Evolutionary conservation across 179 eudicot genomes (phyloP).

Genomic region (Nepenthes alata): DNA sequence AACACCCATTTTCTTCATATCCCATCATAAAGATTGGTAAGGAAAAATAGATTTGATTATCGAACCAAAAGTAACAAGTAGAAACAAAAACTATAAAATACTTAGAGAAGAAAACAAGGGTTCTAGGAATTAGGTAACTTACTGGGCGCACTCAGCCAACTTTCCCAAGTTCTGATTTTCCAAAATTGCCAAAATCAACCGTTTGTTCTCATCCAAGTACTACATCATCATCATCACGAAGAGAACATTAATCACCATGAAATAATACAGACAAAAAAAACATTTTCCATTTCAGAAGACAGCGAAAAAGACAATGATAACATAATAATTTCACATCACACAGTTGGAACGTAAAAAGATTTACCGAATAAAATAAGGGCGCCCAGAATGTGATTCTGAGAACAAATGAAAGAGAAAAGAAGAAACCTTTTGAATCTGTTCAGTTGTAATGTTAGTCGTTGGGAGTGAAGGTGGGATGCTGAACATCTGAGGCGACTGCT

Average conservation of each 20-base stretch:
- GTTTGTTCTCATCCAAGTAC: conserved; percentile 94
- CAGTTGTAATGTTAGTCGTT: conserved; percentile 31
- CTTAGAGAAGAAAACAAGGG: not conserved
- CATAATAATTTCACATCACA: not conserved
- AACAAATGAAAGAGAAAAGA: not conserved
- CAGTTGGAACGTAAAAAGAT: not conserved
- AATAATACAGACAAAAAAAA: not conserved
- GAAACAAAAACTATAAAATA: not conserved
- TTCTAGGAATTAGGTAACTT: conserved; percentile 26
- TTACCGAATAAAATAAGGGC: not conserved
- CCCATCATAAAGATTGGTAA: not conserved
- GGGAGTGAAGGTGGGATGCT: conserved; percentile 23
- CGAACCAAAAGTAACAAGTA: not conserved
- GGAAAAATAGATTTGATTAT: not conserved
- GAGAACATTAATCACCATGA: not conserved
- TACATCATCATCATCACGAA: conserved; percentile 22
- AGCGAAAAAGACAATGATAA: not conserved
- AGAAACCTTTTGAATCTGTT: conserved; percentile 58
- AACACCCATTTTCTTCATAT: not conserved
- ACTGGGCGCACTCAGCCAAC: conserved; percentile 91
- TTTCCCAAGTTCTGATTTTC: conserved; percentile 91
- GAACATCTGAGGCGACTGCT: conserved; percentile 21
- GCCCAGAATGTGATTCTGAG: conserved; percentile 3
- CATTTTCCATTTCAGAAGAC: not conserved
- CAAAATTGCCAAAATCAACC: conserved; percentile 82